Evolutionary conservation across 768 basidiomycete genomes (phyloP).

Genomic region (Phylloporus rhodoxanthus): DNA sequence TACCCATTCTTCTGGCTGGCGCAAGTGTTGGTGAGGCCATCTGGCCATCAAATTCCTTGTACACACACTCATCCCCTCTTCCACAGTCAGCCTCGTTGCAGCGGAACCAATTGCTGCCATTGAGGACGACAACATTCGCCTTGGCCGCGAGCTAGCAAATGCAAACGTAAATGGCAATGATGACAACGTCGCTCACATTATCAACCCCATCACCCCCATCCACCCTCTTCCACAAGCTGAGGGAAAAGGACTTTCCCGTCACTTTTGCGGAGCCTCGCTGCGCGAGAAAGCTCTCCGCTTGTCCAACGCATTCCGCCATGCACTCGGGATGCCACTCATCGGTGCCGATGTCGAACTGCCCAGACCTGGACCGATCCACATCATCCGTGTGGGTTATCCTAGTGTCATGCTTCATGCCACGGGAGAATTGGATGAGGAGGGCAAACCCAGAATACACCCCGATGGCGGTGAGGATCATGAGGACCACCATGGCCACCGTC

Average conservation of each 20-base stretch:
- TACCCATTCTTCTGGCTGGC: slow-evolving; percentile 35
- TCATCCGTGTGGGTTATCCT: slow-evolving; percentile 20
- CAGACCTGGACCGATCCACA: slow-evolving; percentile 24
- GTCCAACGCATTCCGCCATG: slow-evolving; percentile 50
- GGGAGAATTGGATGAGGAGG: slow-evolving; percentile 5
- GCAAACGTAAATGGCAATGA: slow-evolving; percentile 27
- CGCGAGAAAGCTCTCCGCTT: slow-evolving; percentile 46
- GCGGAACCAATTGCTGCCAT: slow-evolving; percentile 46
- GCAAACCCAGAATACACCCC: slow-evolving; percentile 9
- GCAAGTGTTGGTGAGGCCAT: slow-evolving; percentile 29
- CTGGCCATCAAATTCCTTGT: not conserved
- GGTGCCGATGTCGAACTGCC: slow-evolving; percentile 18
- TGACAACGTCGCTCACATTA: slow-evolving; percentile 20
- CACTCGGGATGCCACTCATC: slow-evolving; percentile 49
- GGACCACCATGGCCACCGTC: slow-evolving; percentile 4
- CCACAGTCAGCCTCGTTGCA: slow-evolving; percentile 33
- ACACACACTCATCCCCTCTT: not conserved
- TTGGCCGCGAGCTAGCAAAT: slow-evolving; percentile 35
- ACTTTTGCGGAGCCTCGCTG: slow-evolving; percentile 33
- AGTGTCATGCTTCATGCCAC: not conserved
- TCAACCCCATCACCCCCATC: slow-evolving; percentile 12
- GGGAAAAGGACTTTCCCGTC: slow-evolving; percentile 13
- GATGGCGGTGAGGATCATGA: not conserved
- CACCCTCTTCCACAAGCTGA: slow-evolving; percentile 8
- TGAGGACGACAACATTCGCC: slow-evolving; percentile 32